A percentile compares a stretch with the other conserved stretches of the same genome.
Evolutionary conservation across 257 asterid genomes (phyloP).

Genomic region (Vinca minor): DNA sequence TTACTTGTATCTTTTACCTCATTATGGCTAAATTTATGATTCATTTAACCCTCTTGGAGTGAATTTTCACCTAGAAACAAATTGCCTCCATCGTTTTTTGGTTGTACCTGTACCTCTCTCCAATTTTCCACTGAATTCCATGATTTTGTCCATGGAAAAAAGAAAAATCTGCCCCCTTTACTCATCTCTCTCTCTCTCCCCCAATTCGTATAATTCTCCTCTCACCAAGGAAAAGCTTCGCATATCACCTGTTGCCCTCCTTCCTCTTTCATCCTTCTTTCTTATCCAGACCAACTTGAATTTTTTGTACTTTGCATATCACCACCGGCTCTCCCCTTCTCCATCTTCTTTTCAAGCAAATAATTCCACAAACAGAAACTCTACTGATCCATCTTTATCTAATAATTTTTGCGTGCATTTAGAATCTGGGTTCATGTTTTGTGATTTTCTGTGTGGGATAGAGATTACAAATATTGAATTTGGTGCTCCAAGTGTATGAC

Average conservation of each 20-base stretch:
- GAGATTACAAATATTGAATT: background rate
- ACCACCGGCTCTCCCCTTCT: background rate
- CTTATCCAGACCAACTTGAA: too few relatives aligned
- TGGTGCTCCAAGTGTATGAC: background rate
- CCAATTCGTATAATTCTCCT: background rate
- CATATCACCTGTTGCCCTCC: background rate
- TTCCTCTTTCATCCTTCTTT: background rate
- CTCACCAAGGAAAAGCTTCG: background rate
- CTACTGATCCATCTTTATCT: background rate
- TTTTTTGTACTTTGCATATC: too few relatives aligned
- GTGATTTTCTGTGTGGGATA: too few relatives aligned
- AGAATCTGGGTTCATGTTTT: background rate
- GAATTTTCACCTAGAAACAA: background rate
- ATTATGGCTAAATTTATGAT: background rate
- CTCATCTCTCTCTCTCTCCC: background rate
- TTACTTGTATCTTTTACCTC: background rate
- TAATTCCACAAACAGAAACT: background rate
- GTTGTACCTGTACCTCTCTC: background rate
- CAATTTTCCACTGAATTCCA: background rate
- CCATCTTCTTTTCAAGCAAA: background rate
- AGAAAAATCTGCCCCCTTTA: background rate
- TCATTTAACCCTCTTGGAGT: background rate
- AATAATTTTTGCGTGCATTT: background rate
- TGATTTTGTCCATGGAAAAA: background rate
- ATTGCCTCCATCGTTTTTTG: background rate